Conservation (phyloP, 163 green algal species). For the Prototheca wickerhamii region DNA sequence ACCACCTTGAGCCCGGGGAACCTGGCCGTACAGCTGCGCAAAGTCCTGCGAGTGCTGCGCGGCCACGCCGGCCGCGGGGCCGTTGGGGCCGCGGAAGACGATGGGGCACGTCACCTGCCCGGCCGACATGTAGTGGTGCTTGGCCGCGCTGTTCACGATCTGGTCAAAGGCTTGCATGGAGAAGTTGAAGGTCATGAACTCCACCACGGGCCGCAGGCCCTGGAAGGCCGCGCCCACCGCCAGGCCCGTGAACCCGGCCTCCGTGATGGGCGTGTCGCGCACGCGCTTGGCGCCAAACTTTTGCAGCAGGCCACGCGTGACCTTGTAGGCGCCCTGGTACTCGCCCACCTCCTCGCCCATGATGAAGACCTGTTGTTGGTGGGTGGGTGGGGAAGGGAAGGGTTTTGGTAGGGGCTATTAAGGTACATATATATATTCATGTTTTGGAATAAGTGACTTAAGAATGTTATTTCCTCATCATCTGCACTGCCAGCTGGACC, state of each 20-base stretch:
- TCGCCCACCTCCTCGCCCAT: slow-evolving; percentile 98
- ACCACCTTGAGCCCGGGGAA: slow-evolving; percentile 89
- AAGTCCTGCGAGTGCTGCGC: slow-evolving; percentile 91
- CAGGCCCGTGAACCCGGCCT: slow-evolving; percentile 95
- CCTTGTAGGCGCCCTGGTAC: slow-evolving; percentile 99
- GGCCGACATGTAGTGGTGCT: slow-evolving; percentile 97
- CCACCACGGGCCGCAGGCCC: slow-evolving; percentile 83
- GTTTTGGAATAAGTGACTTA: not conserved
- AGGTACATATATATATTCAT: not conserved
- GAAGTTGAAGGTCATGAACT: slow-evolving; percentile 99
- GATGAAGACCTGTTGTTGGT: slow-evolving; percentile 84
- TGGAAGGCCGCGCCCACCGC: slow-evolving; percentile 85
- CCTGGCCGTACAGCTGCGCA: slow-evolving; percentile 76
- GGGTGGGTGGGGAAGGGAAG: not conserved
- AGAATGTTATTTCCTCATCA: not conserved
- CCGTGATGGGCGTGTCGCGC: slow-evolving; percentile 97
- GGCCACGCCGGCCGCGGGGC: slow-evolving; percentile 67
- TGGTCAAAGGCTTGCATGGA: slow-evolving; percentile 97
- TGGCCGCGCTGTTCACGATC: slow-evolving; percentile 97
- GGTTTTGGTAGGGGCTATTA: not conserved
- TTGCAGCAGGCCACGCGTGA: slow-evolving; percentile 87
- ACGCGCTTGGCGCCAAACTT: slow-evolving; percentile 93
- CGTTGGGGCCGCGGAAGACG: slow-evolving; percentile 96
- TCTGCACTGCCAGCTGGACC: not conserved
- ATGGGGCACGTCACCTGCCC: slow-evolving; percentile 87